These are phyloP conservation scores for Coemansia sp. DNA, from an alignment of 192 early-diverging fungal genomes.

Conservation along the genomic window DNA sequence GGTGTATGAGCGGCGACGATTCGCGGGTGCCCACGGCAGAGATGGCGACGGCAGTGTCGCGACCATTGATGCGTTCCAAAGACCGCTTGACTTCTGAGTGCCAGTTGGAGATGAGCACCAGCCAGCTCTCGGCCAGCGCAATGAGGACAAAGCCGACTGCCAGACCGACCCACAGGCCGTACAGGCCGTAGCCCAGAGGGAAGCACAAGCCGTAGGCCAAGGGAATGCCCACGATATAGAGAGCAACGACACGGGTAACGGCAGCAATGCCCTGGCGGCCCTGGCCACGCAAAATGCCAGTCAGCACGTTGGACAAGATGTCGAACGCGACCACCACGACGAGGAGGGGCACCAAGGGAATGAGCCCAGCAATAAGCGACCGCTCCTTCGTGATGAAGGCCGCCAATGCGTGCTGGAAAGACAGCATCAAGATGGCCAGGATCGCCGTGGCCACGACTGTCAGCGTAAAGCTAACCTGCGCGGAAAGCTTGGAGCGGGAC, in stretches of 20 bases:
- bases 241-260: slow-evolving; percentile 36
- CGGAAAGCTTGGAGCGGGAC: slow-evolving; percentile 11
- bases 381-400: slow-evolving; percentile 47
- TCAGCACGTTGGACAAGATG: slow-evolving; percentile 56
- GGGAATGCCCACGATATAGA: slow-evolving; percentile 51
- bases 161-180: slow-evolving; percentile 62
- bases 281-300: slow-evolving; percentile 53
- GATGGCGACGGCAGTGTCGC: slow-evolving; percentile 3
- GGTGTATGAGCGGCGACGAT: slow-evolving; percentile 12
- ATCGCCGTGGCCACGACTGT: slow-evolving; percentile 26
- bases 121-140: slow-evolving; percentile 19
- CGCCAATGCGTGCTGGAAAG: slow-evolving; percentile 50
- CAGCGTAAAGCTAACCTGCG: slow-evolving; percentile 50
- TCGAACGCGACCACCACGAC: slow-evolving; percentile 43
- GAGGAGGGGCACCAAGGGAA: slow-evolving; percentile 29
- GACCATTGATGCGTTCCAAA: slow-evolving; percentile 17
- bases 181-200: slow-evolving; percentile 48
- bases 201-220: slow-evolving; percentile 52
- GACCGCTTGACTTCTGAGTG: slow-evolving; percentile 19
- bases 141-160: slow-evolving; percentile 26
- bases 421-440: slow-evolving; percentile 50
- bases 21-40: slow-evolving; percentile 20
- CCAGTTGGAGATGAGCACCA: slow-evolving; percentile 39
- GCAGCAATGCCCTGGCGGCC: slow-evolving; percentile 53
- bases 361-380: slow-evolving; percentile 9